Evolutionary conservation across 805 yeast genomes (phyloP), one percentile per base, ranked within the genome.

Genomic region (Ogataea trehaloabstinens): DNA sequence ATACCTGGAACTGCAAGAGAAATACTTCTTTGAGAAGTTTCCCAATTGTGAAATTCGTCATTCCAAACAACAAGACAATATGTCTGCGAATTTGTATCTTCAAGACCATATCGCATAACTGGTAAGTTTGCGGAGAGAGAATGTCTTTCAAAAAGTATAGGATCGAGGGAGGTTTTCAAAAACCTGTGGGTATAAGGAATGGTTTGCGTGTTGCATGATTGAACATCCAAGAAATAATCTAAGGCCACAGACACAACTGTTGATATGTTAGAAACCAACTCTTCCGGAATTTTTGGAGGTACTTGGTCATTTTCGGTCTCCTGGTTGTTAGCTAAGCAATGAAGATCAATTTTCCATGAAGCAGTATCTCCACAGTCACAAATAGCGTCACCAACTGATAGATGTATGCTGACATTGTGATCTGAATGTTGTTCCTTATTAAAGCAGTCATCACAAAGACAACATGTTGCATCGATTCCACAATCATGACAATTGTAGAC

Each of bases 391-490:
- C 75, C 80, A 4, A 55, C 48, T 4, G 84, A 70, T 11, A 66
- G 67, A 55, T 70, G 76, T 38, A 72, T 70, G 20, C 70, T 63
- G 6, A 85, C 85, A 43, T 76, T 76, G 54, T 85, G 95, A 37
- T 71, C 80, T 11, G 61, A 55, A 56, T 85, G 95, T 51, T 83
- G 87, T 4, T 72, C 73, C 38, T 74, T 71, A 56, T 82, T 81
- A 63, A 83, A 85, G 57, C 95, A 85, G 48, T 78, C 64, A 10
- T 72, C 75, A 61, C 95, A 85, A 19, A 85, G 56, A 24, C 86
- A 89, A 67, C 95, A 85, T 0, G 90, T 82, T 6, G 78, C 79
- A 60, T 85, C 95, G 44, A 73, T 75, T 0, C 85, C 87, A 67
- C 95, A 85, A 41, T 84, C 86, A 24, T 68, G 68, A 54, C 95